Evolutionary conservation across 805 yeast species (phyloP).

Genomic region (Myxozyma monticola): DNA sequence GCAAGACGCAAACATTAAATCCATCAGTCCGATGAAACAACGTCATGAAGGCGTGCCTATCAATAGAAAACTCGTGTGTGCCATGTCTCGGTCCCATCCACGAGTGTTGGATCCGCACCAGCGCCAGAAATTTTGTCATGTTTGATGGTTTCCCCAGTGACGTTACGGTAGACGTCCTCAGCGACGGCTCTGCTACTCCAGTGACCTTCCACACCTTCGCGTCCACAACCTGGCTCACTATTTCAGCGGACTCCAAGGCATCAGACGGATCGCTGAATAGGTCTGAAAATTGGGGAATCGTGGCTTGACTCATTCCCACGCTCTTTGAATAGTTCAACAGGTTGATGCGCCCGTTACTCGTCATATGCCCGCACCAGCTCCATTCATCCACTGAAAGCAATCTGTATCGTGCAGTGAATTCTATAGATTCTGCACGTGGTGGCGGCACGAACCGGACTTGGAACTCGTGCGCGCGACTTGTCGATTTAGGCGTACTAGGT

Average conservation of each 20-base stretch:
- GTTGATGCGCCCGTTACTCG: constrained; percentile 16
- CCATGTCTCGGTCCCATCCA: constrained; percentile 31
- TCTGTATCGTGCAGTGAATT: constrained; percentile 28
- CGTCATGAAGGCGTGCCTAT: constrained; percentile 17
- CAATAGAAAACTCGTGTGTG: constrained; percentile 10
- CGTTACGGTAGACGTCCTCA: not conserved
- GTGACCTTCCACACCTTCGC: constrained; percentile 16
- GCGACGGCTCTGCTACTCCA: constrained; percentile 13
- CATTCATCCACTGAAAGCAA: constrained; percentile 7
- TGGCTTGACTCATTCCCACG: too few species aligned
- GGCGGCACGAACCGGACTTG: constrained; percentile 23
- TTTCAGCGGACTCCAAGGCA: constrained; percentile 8
- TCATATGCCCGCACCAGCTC: constrained; percentile 22
- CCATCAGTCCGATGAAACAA: constrained; percentile 32
- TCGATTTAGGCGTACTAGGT: not conserved
- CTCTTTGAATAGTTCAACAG: not conserved
- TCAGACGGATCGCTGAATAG: constrained; percentile 10
- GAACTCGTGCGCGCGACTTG: not conserved
- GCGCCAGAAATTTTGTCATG: constrained; percentile 18
- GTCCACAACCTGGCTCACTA: constrained; percentile 15
- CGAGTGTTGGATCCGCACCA: constrained; percentile 20
- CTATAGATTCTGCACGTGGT: constrained; percentile 4
- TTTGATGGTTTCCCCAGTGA: constrained; percentile 17
- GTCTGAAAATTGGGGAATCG: constrained; percentile 4
- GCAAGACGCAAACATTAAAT: constrained; percentile 31